These are phyloP conservation scores for Eucalyptus lansdowneana DNA, from an alignment of 345 rosid genomes.

Conservation along the genomic window DNA sequence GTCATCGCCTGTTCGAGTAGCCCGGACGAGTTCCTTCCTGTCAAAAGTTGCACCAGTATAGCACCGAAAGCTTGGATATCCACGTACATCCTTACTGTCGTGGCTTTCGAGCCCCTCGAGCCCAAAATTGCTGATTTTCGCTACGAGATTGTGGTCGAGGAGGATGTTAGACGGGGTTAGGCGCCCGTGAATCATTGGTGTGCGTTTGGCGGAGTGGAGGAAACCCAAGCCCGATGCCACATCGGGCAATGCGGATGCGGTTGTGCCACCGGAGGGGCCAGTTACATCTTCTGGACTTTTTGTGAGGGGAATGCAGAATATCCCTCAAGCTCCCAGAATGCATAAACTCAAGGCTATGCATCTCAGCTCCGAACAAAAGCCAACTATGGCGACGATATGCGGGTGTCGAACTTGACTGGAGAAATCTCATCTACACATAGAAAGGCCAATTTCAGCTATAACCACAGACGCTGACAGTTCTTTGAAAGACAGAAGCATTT, in stretches of 20 bases:
- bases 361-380: constrained; percentile 44
- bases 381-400: constrained; percentile 46
- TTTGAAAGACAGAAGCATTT: background rate
- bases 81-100: constrained; percentile 5
- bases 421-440: constrained; percentile 24
- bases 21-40: constrained; percentile 45
- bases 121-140: constrained; percentile 33
- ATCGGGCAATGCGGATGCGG: constrained; percentile 58
- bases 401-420: constrained; percentile 49
- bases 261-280: constrained; percentile 35
- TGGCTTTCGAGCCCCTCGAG: background rate
- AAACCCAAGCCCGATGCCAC: constrained; percentile 36
- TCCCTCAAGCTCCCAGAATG: constrained; percentile 60
- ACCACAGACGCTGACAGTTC: background rate
- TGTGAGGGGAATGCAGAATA: constrained; percentile 23
- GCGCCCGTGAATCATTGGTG: constrained; percentile 41
- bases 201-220: constrained; percentile 46
- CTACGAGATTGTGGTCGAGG: constrained; percentile 54
- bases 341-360: constrained; percentile 70
- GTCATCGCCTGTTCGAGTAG: constrained; percentile 20
- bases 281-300: constrained; percentile 8
- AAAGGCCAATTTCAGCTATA: background rate
- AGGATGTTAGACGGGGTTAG: constrained; percentile 45
- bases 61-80: constrained; percentile 56
- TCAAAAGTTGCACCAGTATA: constrained; percentile 43